Percentiles rank a stretch among this genome's conserved stretches.
phyloP scores from a whole-genome alignment of 1,139 yeast species.

The Yamadazyma trypodendri region DNA sequence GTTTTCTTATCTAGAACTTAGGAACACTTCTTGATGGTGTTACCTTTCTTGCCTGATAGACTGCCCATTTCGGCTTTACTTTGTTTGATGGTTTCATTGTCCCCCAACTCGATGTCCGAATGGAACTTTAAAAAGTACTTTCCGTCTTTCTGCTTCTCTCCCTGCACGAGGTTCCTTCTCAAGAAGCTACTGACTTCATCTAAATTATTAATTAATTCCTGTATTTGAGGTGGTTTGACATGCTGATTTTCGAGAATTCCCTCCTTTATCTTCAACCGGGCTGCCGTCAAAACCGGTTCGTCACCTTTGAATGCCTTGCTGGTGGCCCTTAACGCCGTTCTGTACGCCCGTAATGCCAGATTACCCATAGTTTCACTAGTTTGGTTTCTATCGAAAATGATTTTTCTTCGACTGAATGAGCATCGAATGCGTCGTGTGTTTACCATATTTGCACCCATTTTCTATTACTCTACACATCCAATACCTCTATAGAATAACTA shows the following conservation, averaged over 20 bases:
- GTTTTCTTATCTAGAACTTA: no score
- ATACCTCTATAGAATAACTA: slow-evolving; percentile 47
- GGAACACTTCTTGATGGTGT: slow-evolving; percentile 12
- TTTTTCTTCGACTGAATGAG: background rate
- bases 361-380: slow-evolving; percentile 6
- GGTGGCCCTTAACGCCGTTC: slow-evolving; percentile 71
- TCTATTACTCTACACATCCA: slow-evolving; percentile 6
- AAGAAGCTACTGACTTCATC: slow-evolving; percentile 71
- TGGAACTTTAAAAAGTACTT: slow-evolving; percentile 67
- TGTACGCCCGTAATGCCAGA: slow-evolving; percentile 55
- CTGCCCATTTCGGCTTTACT: slow-evolving; percentile 36
- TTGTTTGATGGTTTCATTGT: slow-evolving; percentile 60
- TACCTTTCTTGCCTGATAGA: slow-evolving; percentile 39
- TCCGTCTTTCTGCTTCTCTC: slow-evolving; percentile 49
- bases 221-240: slow-evolving; percentile 35
- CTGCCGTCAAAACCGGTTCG: slow-evolving; percentile 51
- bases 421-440: background rate
- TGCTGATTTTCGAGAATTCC: slow-evolving; percentile 47
- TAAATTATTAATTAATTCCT: slow-evolving; percentile 57
- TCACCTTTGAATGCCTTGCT: slow-evolving; percentile 65
- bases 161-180: slow-evolving; percentile 80
- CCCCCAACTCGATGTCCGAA: slow-evolving; percentile 83
- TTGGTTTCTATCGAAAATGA: background rate
- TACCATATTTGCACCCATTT: slow-evolving; percentile 1
- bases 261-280: slow-evolving; percentile 62